Evolutionary conservation across 208 protist species (phyloP).

Genomic region (Trypanosomatidae sp.): DNA sequence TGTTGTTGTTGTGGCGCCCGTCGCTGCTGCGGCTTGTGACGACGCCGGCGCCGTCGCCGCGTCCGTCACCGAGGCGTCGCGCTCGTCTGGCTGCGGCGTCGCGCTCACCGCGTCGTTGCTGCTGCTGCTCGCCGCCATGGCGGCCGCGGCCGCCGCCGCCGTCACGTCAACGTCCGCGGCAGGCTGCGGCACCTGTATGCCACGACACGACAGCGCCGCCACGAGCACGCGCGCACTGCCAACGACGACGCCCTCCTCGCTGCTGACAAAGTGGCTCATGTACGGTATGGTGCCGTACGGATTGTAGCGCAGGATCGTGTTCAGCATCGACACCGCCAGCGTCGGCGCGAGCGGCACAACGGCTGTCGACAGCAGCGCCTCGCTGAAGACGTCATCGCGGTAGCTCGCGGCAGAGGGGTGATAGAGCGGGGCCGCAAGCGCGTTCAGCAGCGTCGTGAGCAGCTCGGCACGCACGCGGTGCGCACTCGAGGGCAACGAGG

Average conservation of each 20-base stretch:
- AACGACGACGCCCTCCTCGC: slow-evolving; percentile 40
- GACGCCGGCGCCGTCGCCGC: neutral
- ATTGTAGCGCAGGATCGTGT: slow-evolving; percentile 46
- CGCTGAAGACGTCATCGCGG: slow-evolving; percentile 65
- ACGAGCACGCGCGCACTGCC: slow-evolving; percentile 34
- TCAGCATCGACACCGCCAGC: slow-evolving; percentile 61
- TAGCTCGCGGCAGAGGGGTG: slow-evolving; percentile 13
- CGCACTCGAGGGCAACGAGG: slow-evolving; percentile 4
- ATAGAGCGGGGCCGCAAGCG: slow-evolving; percentile 45
- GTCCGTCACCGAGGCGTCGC: neutral
- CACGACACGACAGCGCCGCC: slow-evolving; percentile 40
- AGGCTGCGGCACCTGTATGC: slow-evolving; percentile 8
- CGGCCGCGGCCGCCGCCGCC: neutral
- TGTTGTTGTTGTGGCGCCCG: neutral
- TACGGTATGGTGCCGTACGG: slow-evolving; percentile 71
- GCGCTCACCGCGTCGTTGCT: too few relatives aligned
- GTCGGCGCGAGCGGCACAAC: slow-evolving; percentile 54
- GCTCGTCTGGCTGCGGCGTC: neutral
- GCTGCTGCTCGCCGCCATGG: neutral
- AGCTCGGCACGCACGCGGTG: slow-evolving; percentile 28
- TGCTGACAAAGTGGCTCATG: slow-evolving; percentile 43
- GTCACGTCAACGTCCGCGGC: neutral
- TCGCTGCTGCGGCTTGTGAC: neutral
- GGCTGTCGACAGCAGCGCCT: slow-evolving; percentile 32
- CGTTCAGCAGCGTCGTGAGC: slow-evolving; percentile 27